Base-by-base conservation (phyloP, 2,329 filamentous ascomycete genomes). In the Onygena corvina region DNA sequence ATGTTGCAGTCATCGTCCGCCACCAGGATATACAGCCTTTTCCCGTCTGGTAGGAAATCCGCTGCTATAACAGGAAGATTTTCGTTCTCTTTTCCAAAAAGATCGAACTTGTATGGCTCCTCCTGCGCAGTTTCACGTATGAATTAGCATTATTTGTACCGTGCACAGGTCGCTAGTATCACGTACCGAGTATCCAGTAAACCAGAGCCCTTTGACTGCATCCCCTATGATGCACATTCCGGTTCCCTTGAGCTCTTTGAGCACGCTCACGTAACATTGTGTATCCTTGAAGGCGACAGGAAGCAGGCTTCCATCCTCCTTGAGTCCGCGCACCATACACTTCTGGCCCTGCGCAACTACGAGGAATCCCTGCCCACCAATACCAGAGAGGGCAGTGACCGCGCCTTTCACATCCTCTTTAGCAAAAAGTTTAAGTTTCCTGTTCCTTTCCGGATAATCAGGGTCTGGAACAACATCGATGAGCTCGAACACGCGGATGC, bases 211-310 rank as follows among this genome's bases (percentile, higher is more conserved):
- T 69, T 94, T 94, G 62, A 92, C 81, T 0, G 84, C 86, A 68
- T 98, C 92, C 0, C 86, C 85, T 69, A 95, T 81, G 8, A 94
- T 74, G 60, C 86, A 88, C 62, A 98, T 74, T 0, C 90, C 89
- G 0, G 87, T 93, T 1, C 83, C 80, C 2, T 81, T 80, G 14
- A 98, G 74, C 59, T 87, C 86, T 61, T 89, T 92, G 48, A 87
- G 77, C n/a, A 83, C 80, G 2, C 81, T 86, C 9, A 94, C 86
- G 60, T 94, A 92, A 66, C 86, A 93, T 68, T 86, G 92, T 81
- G 95, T 93, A 61, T 98, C 92, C 75, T 98, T 84, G 62, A 98
- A 98, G 0, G 92, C 92, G 2, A 98, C 90, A 0, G 92, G 92
- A 0, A 96, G 73, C 47, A 96, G 76, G 1, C 85, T 88, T 0